Conservation (phyloP, 2,329 filamentous ascomycete genomes). For the Ophiocordyceps robertsii region DNA sequence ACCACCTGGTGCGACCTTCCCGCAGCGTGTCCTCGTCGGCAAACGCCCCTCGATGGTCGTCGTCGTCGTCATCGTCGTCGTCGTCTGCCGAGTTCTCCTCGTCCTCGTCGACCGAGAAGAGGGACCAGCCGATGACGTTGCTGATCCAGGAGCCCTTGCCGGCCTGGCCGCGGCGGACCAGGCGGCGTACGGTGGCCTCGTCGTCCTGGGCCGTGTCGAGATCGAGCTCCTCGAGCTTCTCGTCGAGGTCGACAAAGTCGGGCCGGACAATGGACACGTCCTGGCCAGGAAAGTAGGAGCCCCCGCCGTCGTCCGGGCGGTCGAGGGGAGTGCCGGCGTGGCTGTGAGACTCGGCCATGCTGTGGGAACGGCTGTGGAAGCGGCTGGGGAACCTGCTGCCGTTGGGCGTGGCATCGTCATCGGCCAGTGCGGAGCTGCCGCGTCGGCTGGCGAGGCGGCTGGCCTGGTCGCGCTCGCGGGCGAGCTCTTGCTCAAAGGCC, state of each 20-base stretch:
- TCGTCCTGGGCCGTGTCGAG: slow-evolving; percentile 38
- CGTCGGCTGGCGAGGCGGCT: slow-evolving; percentile 34
- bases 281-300: slow-evolving; percentile 27
- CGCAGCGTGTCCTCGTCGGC: slow-evolving; percentile 13
- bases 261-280: slow-evolving; percentile 34
- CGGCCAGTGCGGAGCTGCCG: slow-evolving; percentile 26
- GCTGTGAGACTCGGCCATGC: slow-evolving; percentile 19
- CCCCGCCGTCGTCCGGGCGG: slow-evolving; percentile 14
- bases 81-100: slow-evolving; percentile 36
- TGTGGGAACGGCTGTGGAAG: slow-evolving; percentile 28
- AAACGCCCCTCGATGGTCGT: slow-evolving; percentile 15
- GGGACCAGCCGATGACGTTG: slow-evolving; percentile 42
- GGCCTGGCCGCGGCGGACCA: slow-evolving; percentile 39
- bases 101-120: slow-evolving; percentile 50
- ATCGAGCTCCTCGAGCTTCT: slow-evolving; percentile 41
- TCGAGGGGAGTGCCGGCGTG: slow-evolving; percentile 32
- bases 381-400: slow-evolving; percentile 37
- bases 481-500: slow-evolving; percentile 36
- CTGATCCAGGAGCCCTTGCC: slow-evolving; percentile 46
- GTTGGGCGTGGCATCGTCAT: slow-evolving; percentile 22
- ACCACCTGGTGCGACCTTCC: slow-evolving; percentile 17
- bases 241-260: slow-evolving; percentile 50
- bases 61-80: slow-evolving; percentile 18
- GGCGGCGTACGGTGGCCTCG: slow-evolving; percentile 42
- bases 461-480: slow-evolving; percentile 22